Evolutionary conservation across 2,329 filamentous ascomycete genomes (phyloP), one percentile per base, ranked within the genome.

Genomic region (Sporothrix mexicana): DNA sequence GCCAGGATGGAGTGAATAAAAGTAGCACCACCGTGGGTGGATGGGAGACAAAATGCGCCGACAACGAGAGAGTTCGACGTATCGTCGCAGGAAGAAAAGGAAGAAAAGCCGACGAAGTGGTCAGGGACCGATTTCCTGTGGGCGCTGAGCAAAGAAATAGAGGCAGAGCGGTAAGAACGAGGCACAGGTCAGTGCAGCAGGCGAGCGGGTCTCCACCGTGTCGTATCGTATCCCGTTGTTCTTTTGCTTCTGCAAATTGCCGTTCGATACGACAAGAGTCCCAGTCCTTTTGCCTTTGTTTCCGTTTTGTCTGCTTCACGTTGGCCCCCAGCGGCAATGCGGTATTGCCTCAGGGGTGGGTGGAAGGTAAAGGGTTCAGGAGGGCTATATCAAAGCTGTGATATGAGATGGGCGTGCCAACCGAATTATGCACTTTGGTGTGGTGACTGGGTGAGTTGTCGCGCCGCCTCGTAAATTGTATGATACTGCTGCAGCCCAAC

Each of bases 21-120:
- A 43, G 15, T 1, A 61, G 55, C 57, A 57, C 69, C 57, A 53
- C 69, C 45, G 43, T 72, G 71, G 64, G 66, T 69, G 71, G 69
- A 72, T 66, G n/a, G 8, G n/a, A 3, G 41, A 15, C 41, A 41
- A 64, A 47, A 47, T 47, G 61, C 61, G 20, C 41, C 41, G 61
- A 47, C n/a, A 47, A 25, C n/a, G 20, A 66, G 20, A 57, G 20
- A 47, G 61, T 66, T 66, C 5, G 20, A 12, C 20, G 61, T 47
- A 45, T 64, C 5, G 61, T 64, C 41, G 41, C 36, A 47, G 41
- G n/a, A 66, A 66, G 13, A 25, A 55, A 23, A 55, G 51, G 23
- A 49, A 49, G 25, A 61, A 61, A 41, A 15, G 20, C 3, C 10
- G 45, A 20, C 9, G 15, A 43, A 45, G 61, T 64, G 41, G 41